These are phyloP conservation scores for Naganishia randhawae DNA, from an alignment of 768 basidiomycete species.

Conservation along the genomic window DNA sequence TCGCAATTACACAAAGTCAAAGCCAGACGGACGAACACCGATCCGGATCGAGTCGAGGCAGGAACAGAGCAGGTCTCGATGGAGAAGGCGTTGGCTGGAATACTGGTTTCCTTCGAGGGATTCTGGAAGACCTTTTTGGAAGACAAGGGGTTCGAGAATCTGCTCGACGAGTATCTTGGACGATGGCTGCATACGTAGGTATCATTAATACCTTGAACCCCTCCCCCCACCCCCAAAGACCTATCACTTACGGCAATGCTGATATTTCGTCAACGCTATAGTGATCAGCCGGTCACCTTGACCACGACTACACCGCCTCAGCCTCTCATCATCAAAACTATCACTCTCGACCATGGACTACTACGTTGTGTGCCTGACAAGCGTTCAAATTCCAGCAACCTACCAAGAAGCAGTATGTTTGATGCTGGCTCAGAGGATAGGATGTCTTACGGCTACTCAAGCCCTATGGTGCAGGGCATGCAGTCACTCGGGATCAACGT, in stretches of 20 bases:
- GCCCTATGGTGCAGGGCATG: not conserved
- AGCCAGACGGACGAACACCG: constrained; percentile 9
- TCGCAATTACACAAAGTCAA: constrained; percentile 59
- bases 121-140: constrained; percentile 73
- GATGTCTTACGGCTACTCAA: not conserved
- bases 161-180: constrained; percentile 71
- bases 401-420: constrained; percentile 3
- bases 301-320: constrained; percentile 69
- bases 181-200: constrained; percentile 91
- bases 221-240: not conserved
- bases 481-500: constrained; percentile 35
- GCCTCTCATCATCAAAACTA: constrained; percentile 71
- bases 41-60: constrained; percentile 25
- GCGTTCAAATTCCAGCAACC: not conserved
- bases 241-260: not conserved
- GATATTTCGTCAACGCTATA: constrained; percentile 3
- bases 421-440: constrained; percentile 34
- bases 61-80: constrained; percentile 57
- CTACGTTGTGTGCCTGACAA: constrained; percentile 60
- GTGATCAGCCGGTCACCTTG: constrained; percentile 59
- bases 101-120: constrained; percentile 70
- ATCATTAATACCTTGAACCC: not conserved
- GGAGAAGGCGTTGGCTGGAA: constrained; percentile 69
- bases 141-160: constrained; percentile 69
- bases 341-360: constrained; percentile 82